phyloP scores from a whole-genome alignment of 768 basidiomycete genomes.

The Suillus plorans region DNA sequence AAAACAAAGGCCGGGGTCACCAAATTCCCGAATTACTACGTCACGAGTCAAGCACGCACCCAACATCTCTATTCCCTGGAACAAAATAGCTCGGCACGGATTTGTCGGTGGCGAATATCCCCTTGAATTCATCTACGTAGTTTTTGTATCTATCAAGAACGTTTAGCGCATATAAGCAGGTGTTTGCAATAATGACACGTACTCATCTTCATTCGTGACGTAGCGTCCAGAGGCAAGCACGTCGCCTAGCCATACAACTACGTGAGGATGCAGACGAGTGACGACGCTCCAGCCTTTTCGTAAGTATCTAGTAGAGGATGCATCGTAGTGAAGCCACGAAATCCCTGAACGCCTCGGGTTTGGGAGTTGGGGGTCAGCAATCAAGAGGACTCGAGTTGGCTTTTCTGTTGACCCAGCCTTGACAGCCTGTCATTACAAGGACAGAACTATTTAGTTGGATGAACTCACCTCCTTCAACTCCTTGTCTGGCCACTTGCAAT shows the following conservation, averaged over 20 bases:
- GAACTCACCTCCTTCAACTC: conserved; percentile 26
- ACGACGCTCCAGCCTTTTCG: conserved; percentile 71
- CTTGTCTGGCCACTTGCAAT: conserved; percentile 61
- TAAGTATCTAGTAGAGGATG: conserved; percentile 54
- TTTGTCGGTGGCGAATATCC: conserved; percentile 50
- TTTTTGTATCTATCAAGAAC: conserved; percentile 51
- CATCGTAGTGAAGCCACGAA: conserved; percentile 46
- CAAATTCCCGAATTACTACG: not conserved
- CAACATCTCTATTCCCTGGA: conserved; percentile 83
- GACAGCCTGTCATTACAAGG: conserved; percentile 7
- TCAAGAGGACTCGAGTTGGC: conserved; percentile 59
- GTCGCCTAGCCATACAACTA: conserved; percentile 76
- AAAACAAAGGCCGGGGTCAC: conserved; percentile 4
- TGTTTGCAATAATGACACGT: conserved; percentile 16
- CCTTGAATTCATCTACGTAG: conserved; percentile 61
- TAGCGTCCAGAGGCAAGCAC: conserved; percentile 67
- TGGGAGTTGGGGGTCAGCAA: conserved; percentile 68
- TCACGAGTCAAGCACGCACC: conserved; percentile 36
- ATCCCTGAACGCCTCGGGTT: conserved; percentile 30
- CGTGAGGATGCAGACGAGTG: conserved; percentile 55
- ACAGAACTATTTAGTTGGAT: conserved; percentile 7
- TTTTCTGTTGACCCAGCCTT: conserved; percentile 19
- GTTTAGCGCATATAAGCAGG: not conserved
- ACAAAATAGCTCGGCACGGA: conserved; percentile 52
- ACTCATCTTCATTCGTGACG: conserved; percentile 49